A percentile compares a stretch with the other conserved stretches of the same genome.
These are phyloP conservation scores for Echites panduratus DNA, from an alignment of 257 asterid species.

Conservation along the genomic window DNA sequence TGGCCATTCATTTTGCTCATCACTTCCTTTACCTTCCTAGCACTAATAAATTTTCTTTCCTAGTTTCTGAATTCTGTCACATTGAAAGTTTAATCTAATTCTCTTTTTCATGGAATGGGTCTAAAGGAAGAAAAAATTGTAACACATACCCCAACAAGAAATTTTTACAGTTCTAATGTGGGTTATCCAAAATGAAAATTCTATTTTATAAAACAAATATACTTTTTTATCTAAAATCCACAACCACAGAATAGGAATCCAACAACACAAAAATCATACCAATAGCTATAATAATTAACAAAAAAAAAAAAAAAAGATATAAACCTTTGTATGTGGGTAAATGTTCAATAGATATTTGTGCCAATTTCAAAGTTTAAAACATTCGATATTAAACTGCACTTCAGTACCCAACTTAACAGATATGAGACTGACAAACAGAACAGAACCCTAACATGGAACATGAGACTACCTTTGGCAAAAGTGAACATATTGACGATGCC, in stretches of 20 bases:
- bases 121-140: background rate
- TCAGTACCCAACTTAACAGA: too few species aligned
- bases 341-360: background rate
- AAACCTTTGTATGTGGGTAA: background rate
- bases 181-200: background rate
- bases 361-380: background rate
- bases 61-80: background rate
- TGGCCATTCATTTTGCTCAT: background rate
- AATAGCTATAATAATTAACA: too few species aligned
- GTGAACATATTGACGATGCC: constrained; percentile 44
- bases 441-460: too few species aligned
- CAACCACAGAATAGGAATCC: background rate
- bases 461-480: constrained; percentile 58
- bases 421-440: background rate
- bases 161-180: background rate
- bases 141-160: background rate
- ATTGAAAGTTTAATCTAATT: background rate
- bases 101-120: background rate
- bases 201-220: too few species aligned
- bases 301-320: background rate
- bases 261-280: too few species aligned
- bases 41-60: background rate
- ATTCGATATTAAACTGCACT: too few species aligned
- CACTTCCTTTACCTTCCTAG: background rate
- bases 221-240: background rate